A percentile compares a stretch with the other conserved stretches of the same genome.
phyloP scores from a whole-genome alignment of 1,284 basidiomycete species.

The Boletellus deceptivus region DNA sequence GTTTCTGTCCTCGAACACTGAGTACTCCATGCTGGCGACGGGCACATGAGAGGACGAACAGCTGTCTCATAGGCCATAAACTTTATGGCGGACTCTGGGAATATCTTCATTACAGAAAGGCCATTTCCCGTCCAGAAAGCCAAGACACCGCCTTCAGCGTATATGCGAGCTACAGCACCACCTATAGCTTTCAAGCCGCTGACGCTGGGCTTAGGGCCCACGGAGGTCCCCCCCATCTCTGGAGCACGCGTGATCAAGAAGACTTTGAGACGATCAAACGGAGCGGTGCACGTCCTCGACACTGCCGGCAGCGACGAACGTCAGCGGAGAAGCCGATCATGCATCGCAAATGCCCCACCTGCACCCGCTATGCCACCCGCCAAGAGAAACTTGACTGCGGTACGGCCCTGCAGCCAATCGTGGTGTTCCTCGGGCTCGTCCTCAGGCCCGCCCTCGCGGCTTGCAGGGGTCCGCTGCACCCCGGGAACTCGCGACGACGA shows the following conservation, averaged over 20 bases:
- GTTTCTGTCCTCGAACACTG: conserved; percentile 61
- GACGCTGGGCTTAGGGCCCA: conserved; percentile 46
- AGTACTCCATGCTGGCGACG: conserved; percentile 13
- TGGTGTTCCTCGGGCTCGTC: conserved; percentile 66
- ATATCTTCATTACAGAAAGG: conserved; percentile 86
- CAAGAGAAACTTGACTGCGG: conserved; percentile 85
- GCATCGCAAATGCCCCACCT: conserved; percentile 48
- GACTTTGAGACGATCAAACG: conserved; percentile 96
- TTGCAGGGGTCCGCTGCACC: conserved; percentile 37
- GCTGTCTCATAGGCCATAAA: conserved; percentile 95
- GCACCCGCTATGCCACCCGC: conserved; percentile 95
- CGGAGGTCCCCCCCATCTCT: conserved; percentile 57
- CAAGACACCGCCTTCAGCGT: conserved; percentile 81
- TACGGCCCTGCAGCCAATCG: conserved; percentile 64
- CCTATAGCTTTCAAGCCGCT: conserved; percentile 68
- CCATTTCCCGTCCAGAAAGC: conserved; percentile 95
- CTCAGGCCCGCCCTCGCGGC: conserved; percentile 46
- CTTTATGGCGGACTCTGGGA: conserved; percentile 98
- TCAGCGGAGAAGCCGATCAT: conserved; percentile 7
- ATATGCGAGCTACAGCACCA: conserved; percentile 76
- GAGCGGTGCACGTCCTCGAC: conserved; percentile 94
- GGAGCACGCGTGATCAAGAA: conserved; percentile 90
- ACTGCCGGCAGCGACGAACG: conserved; percentile 46
- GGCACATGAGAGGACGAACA: conserved; percentile 45
- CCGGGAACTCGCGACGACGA: conserved; percentile 17